Conservation (phyloP, 208 protist genomes). For the Leishmania lainsoni region DNA sequence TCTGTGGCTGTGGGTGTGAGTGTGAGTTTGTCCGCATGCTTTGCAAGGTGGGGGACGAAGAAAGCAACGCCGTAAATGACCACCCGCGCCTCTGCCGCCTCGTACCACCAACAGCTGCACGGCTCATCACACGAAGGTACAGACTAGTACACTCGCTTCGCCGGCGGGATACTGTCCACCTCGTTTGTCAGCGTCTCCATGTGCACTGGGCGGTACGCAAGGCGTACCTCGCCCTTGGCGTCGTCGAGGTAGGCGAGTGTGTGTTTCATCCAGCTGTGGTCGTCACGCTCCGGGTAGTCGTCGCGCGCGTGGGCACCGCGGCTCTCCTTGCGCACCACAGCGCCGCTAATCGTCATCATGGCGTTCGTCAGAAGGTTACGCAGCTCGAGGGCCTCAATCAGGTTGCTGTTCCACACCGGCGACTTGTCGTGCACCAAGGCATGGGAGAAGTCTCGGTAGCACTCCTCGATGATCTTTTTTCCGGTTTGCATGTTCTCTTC, state of each 20-base stretch:
- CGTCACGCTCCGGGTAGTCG: constrained; percentile 96
- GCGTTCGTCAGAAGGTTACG: constrained; percentile 98
- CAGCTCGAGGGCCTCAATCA: constrained; percentile 99
- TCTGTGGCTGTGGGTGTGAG: neutral
- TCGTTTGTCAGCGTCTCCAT: constrained; percentile 93
- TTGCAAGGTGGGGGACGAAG: neutral
- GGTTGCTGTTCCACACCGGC: constrained; percentile 97
- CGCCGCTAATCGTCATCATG: constrained; percentile 93
- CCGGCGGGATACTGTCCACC: constrained; percentile 81
- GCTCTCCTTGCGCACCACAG: constrained; percentile 95
- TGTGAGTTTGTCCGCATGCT: neutral
- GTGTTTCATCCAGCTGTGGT: constrained; percentile 99
- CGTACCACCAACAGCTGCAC: neutral
- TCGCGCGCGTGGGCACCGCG: constrained; percentile 98
- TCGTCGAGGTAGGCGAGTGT: constrained; percentile 96
- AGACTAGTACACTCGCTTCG: constrained; percentile 93
- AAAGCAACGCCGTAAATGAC: neutral
- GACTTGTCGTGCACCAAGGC: constrained; percentile 94
- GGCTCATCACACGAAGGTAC: neutral
- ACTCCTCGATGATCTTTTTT: constrained; percentile 92
- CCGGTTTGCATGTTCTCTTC: constrained; percentile 94
- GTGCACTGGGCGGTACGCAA: constrained; percentile 95
- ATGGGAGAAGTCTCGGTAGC: constrained; percentile 93
- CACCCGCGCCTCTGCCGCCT: neutral
- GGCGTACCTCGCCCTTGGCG: constrained; percentile 85